These are phyloP conservation scores for Jatropha podagrica DNA, from an alignment of 441 rosid genomes.

Conservation along the genomic window DNA sequence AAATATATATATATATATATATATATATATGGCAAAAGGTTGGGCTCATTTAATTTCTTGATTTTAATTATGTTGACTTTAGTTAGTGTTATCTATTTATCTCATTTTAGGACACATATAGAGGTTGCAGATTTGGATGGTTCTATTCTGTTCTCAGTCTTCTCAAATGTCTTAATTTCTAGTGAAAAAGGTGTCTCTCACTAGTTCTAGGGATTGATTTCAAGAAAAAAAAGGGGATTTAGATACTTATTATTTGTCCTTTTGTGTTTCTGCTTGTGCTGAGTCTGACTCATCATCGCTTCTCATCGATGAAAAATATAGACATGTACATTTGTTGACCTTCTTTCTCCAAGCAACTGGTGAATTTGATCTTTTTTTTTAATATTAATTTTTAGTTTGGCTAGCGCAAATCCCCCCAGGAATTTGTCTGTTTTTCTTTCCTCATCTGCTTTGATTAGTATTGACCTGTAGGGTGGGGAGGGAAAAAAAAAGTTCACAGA, in stretches of 20 bases:
- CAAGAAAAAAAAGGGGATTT: too few relatives aligned
- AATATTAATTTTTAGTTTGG: not conserved
- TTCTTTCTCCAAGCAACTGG: not conserved
- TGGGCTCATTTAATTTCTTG: not conserved
- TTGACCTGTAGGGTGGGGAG: too few relatives aligned
- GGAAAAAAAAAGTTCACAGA: too few relatives aligned
- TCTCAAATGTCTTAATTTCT: not conserved
- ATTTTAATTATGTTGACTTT: not conserved
- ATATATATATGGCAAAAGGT: not conserved
- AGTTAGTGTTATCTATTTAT: too few relatives aligned
- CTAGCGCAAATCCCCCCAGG: not conserved
- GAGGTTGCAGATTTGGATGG: slow-evolving; percentile 7
- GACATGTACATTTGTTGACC: not conserved
- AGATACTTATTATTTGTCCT: not conserved
- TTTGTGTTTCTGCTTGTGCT: not conserved
- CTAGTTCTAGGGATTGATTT: too few relatives aligned
- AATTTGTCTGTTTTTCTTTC: not conserved
- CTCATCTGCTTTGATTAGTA: too few relatives aligned
- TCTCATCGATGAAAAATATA: not conserved
- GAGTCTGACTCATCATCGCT: not conserved
- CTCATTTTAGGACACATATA: too few relatives aligned
- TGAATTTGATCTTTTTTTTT: not conserved
- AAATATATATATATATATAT: not conserved
- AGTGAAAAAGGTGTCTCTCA: not conserved
- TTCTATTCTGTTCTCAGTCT: too few relatives aligned